Evolutionary conservation across 2,329 filamentous ascomycete genomes (phyloP).

Genomic region (Rachicladosporium sp.): DNA sequence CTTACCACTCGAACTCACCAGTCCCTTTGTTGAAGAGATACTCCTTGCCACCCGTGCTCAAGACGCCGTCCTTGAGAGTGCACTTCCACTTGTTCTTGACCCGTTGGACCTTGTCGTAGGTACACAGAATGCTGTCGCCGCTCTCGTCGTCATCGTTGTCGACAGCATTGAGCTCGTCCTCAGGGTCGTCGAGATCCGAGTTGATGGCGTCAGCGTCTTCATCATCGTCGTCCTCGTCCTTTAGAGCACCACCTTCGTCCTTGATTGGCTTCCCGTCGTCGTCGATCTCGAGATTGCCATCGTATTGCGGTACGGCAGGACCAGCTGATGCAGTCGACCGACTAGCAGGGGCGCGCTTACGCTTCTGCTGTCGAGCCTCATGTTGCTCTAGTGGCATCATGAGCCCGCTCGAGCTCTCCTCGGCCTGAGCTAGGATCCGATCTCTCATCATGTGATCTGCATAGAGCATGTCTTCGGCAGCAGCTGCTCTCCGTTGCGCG

Average conservation of each 20-base stretch:
- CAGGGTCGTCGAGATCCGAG: conserved; percentile 89
- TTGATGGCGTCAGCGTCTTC: conserved; percentile 92
- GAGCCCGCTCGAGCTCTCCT: conserved; percentile 60
- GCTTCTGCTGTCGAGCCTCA: conserved; percentile 3
- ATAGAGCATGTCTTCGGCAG: conserved; percentile 40
- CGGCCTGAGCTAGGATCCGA: conserved; percentile 53
- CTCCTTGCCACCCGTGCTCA: conserved; percentile 88
- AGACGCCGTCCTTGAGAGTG: conserved; percentile 87
- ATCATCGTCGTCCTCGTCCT: conserved; percentile 39
- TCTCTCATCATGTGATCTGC: conserved; percentile 58
- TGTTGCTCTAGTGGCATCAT: conserved; percentile 56
- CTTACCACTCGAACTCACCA: conserved; percentile 94
- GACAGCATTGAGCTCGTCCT: conserved; percentile 49
- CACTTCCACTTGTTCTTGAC: conserved; percentile 99
- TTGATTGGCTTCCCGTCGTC: no score
- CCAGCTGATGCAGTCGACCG: background rate
- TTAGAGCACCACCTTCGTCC: no score
- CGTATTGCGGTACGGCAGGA: conserved; percentile 31
- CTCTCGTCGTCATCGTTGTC: conserved; percentile 75
- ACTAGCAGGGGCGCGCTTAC: background rate
- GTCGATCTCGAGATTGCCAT: conserved; percentile 30
- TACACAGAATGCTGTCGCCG: conserved; percentile 87
- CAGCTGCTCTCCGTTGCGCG: conserved; percentile 43
- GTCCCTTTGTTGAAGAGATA: conserved; percentile 92
- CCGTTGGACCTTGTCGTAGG: conserved; percentile 96